Conservation (phyloP, 192 early-diverging fungal genomes). For the Umbelopsis sp. region DNA sequence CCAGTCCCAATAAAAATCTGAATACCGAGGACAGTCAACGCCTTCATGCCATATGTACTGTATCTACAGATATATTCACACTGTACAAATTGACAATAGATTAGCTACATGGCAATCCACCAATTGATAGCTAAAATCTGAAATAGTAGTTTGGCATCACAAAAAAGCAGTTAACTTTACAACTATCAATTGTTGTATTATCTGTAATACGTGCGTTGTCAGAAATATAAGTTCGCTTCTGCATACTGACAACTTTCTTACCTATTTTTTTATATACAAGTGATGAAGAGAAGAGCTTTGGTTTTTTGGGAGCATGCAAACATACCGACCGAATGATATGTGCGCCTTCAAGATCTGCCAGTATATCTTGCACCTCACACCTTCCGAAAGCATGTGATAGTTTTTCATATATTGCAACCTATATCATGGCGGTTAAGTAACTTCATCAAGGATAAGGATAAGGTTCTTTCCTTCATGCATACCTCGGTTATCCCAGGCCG, state of each 20-base stretch:
- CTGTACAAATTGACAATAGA: too few species aligned
- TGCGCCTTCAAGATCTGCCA: neutral
- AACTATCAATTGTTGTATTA: neutral
- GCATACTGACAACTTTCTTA: neutral
- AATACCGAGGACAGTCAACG: too few species aligned
- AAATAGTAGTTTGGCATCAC: neutral
- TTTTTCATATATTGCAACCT: neutral
- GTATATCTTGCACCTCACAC: neutral
- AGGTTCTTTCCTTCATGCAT: neutral
- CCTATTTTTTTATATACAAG: conserved; percentile 12
- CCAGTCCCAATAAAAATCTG: too few species aligned
- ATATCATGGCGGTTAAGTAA: neutral
- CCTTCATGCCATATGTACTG: too few species aligned
- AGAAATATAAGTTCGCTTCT: neutral
- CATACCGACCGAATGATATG: neutral
- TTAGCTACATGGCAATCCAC: too few species aligned
- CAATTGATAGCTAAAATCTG: neutral
- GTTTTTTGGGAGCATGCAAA: neutral
- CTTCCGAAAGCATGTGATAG: neutral
- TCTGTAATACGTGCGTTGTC: neutral
- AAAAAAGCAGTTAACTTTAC: neutral
- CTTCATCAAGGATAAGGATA: neutral
- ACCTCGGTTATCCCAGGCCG: conserved; percentile 1
- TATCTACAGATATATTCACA: too few species aligned
- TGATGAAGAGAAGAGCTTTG: neutral